Base-by-base conservation (phyloP, 306 rosid genomes). In the Begonia masoniana region DNA sequence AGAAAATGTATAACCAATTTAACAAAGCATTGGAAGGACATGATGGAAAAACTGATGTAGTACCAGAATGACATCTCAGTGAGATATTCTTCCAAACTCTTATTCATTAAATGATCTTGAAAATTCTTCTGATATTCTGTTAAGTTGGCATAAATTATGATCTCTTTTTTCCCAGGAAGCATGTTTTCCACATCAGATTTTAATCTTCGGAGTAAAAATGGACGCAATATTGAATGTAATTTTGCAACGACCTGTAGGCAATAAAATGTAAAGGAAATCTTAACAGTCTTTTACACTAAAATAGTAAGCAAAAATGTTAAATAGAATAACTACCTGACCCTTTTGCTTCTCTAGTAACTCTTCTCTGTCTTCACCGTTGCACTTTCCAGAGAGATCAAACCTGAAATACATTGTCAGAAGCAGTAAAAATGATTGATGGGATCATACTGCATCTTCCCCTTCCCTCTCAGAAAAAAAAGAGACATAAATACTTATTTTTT, bases 151-250 rank as follows among this genome's bases (percentile, higher is more conserved):
- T 81, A 92, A 26, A 92, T 8, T 71, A 86, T 79, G 16, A 91
- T 91, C 74, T 91, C 99, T 63, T 91, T 91, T 68, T 91, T 91
- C 56, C 81, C 73, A 43, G 99, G 99, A 50, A 91, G 78, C 78
- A 67, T 66, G 51, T 68, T 73, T 94, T 92, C 99, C 58, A 91
- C 99, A 68, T 91, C 99, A 56, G 76, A 51, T 72, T 91, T 91
- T 88, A 83, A 72, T 69, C 96, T 74, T 45, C 96, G 85, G 41
- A 91, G 82, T 61, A 91, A 81, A 72, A 91, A 91, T 31, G 99
- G 99, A 12, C 96, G 87, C 71, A 91, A 80, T 68, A 91, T 91
- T 39, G 87, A 81, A 77, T 91, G 99, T 46, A 91, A 82, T 63
- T 91, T 91, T 15, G 86, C 79, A 47, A 91, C 84, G 62, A 91